Evolutionary conservation across 2,329 filamentous ascomycete species (phyloP).

Genomic region (Claviceps paspali): DNA sequence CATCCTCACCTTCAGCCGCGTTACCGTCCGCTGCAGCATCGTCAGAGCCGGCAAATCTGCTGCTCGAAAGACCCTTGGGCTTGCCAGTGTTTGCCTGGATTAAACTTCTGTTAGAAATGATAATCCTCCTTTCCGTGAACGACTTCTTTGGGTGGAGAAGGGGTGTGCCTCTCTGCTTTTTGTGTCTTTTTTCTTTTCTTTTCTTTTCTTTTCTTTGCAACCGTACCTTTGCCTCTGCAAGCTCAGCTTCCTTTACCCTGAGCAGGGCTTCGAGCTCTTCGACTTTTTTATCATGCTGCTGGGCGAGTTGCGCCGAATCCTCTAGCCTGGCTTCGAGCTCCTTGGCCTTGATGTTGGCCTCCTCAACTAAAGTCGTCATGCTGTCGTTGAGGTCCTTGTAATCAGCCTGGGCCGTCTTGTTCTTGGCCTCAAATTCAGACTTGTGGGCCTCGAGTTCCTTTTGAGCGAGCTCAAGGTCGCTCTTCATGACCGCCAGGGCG

Average conservation of each 20-base stretch:
- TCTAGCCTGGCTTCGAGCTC: slow-evolving; percentile 33
- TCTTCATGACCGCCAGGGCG: slow-evolving; percentile 14
- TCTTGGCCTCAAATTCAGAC: slow-evolving; percentile 33
- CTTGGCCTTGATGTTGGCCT: slow-evolving; percentile 39
- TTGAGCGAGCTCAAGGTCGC: slow-evolving; percentile 31
- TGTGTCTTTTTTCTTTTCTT: neutral
- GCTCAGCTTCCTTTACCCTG: slow-evolving; percentile 48
- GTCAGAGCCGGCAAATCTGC: slow-evolving; percentile 32
- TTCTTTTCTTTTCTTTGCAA: neutral
- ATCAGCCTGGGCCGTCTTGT: slow-evolving; percentile 42
- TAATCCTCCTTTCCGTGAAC: too few relatives aligned
- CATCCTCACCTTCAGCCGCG: slow-evolving; percentile 42
- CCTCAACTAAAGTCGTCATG: slow-evolving; percentile 44
- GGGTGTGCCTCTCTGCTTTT: neutral
- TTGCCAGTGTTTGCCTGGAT: slow-evolving; percentile 30
- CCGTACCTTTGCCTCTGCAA: slow-evolving; percentile 43
- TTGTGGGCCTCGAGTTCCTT: slow-evolving; percentile 39
- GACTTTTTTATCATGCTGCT: slow-evolving; percentile 31
- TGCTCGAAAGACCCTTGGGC: slow-evolving; percentile 37
- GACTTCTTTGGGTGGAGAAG: neutral
- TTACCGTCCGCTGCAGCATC: slow-evolving; percentile 20
- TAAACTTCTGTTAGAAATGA: neutral
- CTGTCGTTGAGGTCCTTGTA: slow-evolving; percentile 49
- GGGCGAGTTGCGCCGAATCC: slow-evolving; percentile 27
- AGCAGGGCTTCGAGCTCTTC: slow-evolving; percentile 38